Evolutionary conservation across 148 eudicot genomes (phyloP), one percentile per base, ranked within the genome.

Genomic region (Fagopyrum homotropicum): DNA sequence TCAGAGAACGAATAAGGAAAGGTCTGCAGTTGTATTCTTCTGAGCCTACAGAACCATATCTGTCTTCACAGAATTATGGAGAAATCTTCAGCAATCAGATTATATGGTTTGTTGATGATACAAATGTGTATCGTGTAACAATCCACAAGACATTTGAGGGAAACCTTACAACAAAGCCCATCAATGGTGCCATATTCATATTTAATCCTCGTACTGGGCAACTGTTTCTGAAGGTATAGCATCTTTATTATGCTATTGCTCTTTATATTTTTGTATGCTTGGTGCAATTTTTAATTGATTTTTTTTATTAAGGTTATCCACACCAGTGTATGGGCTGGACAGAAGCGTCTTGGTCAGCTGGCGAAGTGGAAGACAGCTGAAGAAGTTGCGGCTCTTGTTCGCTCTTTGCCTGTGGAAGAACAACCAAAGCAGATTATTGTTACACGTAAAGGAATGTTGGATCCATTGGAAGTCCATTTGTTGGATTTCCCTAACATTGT

Each of bases 341-440:
- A 96, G 78, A 96, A 96, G 83, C 97, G 99, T 80, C 95, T 96
- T 73, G 99, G 99, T 75, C 99, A 96, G 89, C 81, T 96, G 80
- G 98, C 99, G 55, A 96, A 92, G 88, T 96, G 99, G 99, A 96
- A 96, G 82, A 96, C 99, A 47, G 99, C 98, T 55, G 98, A 91
- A 86, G 98, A 94, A 86, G 98, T 94, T 66, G 98, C 98, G 40
- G 98, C 98, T 12, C 91, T 92, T 66, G 98, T 96, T 48, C 87
- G 99, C 16, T 96, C 99, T 57, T 83, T 96, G 81, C 99, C 99
- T 29, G 99, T 96, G 76, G 99, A 96, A 76, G 99, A 96, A 77
- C 99, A 96, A 69, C 98, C 99, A 0, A 96, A 92, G 69, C 99
- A 96, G 74, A 91, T 96, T 59, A 92, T 96, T 81, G 99, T 96